Evolutionary conservation across 306 rosid species (phyloP).

Genomic region (Psophocarpus tetragonolobus): DNA sequence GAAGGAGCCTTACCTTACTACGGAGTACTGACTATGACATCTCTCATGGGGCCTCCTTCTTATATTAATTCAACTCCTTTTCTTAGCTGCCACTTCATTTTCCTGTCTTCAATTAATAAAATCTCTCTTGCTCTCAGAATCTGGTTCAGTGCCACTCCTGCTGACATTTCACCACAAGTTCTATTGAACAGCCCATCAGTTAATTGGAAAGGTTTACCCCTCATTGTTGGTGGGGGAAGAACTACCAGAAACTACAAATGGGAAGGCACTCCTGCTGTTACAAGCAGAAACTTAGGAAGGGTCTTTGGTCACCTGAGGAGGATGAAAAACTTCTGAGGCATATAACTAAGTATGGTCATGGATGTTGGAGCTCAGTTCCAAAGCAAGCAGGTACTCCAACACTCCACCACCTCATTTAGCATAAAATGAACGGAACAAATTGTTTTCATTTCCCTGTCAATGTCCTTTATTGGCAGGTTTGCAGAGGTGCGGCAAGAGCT

Average conservation of each 20-base stretch:
- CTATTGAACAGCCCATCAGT: constrained; percentile 33
- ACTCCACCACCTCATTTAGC: not conserved
- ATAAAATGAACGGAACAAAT: not conserved
- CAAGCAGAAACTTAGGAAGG: constrained; percentile 67
- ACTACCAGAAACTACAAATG: constrained; percentile 35
- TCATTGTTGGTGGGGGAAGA: constrained; percentile 20
- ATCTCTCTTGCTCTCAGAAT: constrained; percentile 39
- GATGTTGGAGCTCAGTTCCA: constrained; percentile 72
- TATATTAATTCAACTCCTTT: constrained; percentile 51
- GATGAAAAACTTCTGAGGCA: constrained; percentile 63
- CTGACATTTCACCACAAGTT: constrained; percentile 39
- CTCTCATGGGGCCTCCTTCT: constrained; percentile 46
- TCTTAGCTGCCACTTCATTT: constrained; percentile 60
- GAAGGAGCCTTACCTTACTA: constrained; percentile 22
- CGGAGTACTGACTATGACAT: constrained; percentile 43
- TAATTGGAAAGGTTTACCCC: constrained; percentile 22
- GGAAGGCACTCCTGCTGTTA: constrained; percentile 71
- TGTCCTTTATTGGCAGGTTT: constrained; percentile 46
- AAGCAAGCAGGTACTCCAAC: constrained; percentile 58
- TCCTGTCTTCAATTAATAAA: constrained; percentile 40
- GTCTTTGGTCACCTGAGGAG: constrained; percentile 68
- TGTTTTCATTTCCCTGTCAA: not conserved
- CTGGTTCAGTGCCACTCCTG: constrained; percentile 35
- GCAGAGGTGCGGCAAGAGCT: constrained; percentile 72
- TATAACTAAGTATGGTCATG: constrained; percentile 56